phyloP scores from a whole-genome alignment of 441 rosid genomes.

The Eutrema salsugineum region DNA sequence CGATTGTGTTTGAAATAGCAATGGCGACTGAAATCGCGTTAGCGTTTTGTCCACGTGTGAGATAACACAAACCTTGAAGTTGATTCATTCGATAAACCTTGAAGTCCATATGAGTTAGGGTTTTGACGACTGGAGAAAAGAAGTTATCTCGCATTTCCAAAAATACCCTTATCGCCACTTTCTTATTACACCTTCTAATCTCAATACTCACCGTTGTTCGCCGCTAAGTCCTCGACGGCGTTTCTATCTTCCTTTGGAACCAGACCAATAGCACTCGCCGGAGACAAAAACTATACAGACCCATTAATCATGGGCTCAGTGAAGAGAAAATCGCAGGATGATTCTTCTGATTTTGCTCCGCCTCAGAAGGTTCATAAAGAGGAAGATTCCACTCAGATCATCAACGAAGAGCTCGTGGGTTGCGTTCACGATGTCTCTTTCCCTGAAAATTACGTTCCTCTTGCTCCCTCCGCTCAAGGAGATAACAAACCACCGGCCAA shows the following conservation, averaged over 20 bases:
- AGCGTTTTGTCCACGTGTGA: too few species aligned
- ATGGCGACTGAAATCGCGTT: too few species aligned
- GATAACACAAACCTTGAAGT: too few species aligned
- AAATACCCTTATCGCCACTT: background rate
- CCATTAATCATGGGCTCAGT: constrained; percentile 45
- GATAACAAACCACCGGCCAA: constrained; percentile 70
- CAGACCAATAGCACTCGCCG: background rate
- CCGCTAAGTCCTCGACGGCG: constrained; percentile 8
- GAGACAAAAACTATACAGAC: background rate
- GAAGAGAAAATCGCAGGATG: constrained; percentile 61
- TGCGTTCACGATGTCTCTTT: constrained; percentile 88
- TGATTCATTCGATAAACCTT: background rate
- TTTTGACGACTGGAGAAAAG: background rate
- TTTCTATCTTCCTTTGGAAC: background rate
- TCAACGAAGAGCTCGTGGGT: constrained; percentile 42
- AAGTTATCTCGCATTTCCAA: background rate
- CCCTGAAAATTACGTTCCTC: constrained; percentile 64
- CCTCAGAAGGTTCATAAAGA: constrained; percentile 52
- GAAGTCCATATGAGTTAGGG: constrained; percentile 1
- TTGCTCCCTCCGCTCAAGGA: constrained; percentile 26
- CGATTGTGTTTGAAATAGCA: too few species aligned
- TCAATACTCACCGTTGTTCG: background rate
- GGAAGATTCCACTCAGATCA: constrained; percentile 19
- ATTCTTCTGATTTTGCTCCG: constrained; percentile 33
- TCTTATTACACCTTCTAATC: background rate